Conservation (phyloP, 768 basidiomycete species). For the Tylopilus cervinicoccineus region DNA sequence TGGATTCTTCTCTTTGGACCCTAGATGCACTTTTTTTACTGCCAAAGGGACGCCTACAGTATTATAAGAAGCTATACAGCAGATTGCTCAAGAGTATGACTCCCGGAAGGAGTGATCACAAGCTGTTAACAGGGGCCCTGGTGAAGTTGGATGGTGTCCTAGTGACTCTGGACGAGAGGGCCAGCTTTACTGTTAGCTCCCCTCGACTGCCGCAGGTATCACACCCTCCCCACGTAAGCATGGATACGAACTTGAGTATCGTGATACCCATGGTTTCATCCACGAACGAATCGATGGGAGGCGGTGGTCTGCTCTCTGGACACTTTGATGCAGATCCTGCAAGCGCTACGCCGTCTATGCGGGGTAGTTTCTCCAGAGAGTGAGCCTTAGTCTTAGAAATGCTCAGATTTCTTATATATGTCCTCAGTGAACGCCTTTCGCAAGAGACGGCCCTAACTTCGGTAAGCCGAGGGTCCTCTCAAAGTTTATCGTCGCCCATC, state of each 20-base stretch:
- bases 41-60: constrained; percentile 79
- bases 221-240: background rate
- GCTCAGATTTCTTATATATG: constrained; percentile 6
- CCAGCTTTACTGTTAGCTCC: constrained; percentile 33
- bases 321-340: constrained; percentile 26
- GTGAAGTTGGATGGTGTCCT: constrained; percentile 78
- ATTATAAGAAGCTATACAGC: constrained; percentile 89
- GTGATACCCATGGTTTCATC: background rate
- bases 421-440: constrained; percentile 52
- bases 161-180: constrained; percentile 57
- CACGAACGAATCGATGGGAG: constrained; percentile 1
- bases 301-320: constrained; percentile 16
- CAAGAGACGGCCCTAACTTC: constrained; percentile 56
- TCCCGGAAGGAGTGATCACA: constrained; percentile 84
- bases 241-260: background rate
- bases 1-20: constrained; percentile 60
- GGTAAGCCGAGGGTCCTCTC: constrained; percentile 47
- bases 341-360: constrained; percentile 50
- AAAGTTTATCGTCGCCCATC: constrained; percentile 53
- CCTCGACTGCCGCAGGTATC: background rate
- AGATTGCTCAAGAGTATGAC: constrained; percentile 82
- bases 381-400: constrained; percentile 31
- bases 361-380: constrained; percentile 53
- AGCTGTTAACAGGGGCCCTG: constrained; percentile 71
- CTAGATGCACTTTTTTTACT: constrained; percentile 85